Base-by-base conservation (phyloP, 768 basidiomycete genomes). In the Cystofilobasidium macerans region DNA sequence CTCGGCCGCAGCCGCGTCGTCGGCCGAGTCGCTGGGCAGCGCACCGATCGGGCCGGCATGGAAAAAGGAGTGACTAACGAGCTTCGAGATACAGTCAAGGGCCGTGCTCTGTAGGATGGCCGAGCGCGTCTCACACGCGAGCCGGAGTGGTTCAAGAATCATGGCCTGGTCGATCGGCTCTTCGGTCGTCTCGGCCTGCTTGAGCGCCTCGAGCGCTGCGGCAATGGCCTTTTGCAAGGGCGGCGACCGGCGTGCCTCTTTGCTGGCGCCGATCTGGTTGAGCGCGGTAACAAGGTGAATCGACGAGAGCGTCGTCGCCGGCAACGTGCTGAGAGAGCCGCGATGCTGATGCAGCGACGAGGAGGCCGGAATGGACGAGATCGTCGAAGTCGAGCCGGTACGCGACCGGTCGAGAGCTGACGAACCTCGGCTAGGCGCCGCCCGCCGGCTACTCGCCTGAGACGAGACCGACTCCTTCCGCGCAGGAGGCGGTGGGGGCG, bases 41-140 rank as follows among this genome's bases (percentile, higher is more conserved):
- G 56, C 40, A 6, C 64, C 53, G 35, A 67, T 32, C 24, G 62
- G 64, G 33, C 28, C 28, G 11, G 53, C 30, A 12, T 53, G 61
- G 73, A 98, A 97, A 82, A 98, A 98, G 30, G 90, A 92, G 76
- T 98, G 90, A 9, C 92, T 93, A 69, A 98, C 89, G 70, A 99
- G 83, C 77, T 99, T 99, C 63, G 91, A 89, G 68, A 97, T 91
- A 73, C 95, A 93, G 76, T 99, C 95, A 75, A 99, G 79, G 71
- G 93, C 94, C 22, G 92, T 89, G 74, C 95, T 89, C 86, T 92
- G 89, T 38, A 98, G 82, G 71, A 90, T 90, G 75, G 97, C 92
- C 69, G 82, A 88, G 60, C 85, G 83, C 5, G 93, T 97, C 79
- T 98, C 94, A 78, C 95, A 98, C 12, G 95, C 95, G 61, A 98